Conservation (phyloP, 106 monocot genomes). For the Xerophyta viscosa region DNA sequence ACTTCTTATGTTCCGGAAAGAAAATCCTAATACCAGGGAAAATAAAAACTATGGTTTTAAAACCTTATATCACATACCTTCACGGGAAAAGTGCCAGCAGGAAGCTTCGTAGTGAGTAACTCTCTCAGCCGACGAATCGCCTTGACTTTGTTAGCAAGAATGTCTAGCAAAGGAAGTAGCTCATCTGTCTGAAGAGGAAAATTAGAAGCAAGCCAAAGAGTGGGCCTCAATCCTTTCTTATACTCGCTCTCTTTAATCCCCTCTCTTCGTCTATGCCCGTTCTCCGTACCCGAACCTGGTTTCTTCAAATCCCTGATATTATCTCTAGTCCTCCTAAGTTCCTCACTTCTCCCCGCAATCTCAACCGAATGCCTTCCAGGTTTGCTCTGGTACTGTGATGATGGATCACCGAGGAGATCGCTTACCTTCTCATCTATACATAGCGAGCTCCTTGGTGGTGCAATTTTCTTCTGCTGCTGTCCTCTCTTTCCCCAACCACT, state of each 20-base stretch:
- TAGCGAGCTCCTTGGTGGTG: conserved; percentile 61
- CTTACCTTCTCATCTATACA: conserved; percentile 67
- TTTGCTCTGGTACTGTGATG: conserved; percentile 24
- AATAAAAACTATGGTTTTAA: neutral
- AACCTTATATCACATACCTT: conserved; percentile 61
- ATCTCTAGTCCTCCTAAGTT: conserved; percentile 24
- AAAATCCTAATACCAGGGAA: neutral
- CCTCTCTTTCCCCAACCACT: conserved; percentile 63
- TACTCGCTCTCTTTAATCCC: conserved; percentile 57
- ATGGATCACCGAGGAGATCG: conserved; percentile 63
- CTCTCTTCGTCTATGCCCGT: conserved; percentile 24
- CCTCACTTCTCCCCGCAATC: conserved; percentile 20
- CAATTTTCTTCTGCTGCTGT: conserved; percentile 32
- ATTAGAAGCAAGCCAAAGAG: conserved; percentile 57
- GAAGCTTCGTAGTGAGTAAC: conserved; percentile 66
- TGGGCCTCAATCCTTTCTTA: conserved; percentile 65
- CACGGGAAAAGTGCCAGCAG: conserved; percentile 83
- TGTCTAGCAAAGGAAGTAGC: conserved; percentile 78
- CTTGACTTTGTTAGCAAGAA: conserved; percentile 96
- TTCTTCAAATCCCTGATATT: conserved; percentile 30
- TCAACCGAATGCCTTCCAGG: conserved; percentile 66
- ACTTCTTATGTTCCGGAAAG: too few species aligned
- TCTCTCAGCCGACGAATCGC: conserved; percentile 92
- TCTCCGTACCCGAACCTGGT: conserved; percentile 16
- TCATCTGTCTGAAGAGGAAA: conserved; percentile 69